Base-by-base conservation (phyloP, 768 basidiomycete species). In the Pholiota molesta region DNA sequence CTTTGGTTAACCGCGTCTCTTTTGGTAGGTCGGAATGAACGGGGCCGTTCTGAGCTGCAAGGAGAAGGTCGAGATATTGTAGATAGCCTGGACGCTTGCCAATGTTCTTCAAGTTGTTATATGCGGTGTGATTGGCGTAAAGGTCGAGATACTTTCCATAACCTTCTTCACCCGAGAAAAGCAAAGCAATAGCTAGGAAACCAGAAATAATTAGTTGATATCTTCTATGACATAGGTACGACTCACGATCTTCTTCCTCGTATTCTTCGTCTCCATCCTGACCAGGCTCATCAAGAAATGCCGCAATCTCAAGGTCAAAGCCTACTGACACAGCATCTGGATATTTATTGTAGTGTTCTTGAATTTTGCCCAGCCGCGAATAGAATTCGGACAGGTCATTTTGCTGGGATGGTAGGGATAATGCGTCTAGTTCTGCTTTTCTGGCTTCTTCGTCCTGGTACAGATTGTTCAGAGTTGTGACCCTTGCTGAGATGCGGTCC, bases 121-220 rank as follows among this genome's bases (percentile, higher is more conserved):
- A 99, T 53, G 91, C 81, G 52, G 90, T 85, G 69, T 99, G 97
- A 62, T 92, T 89, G 54, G 87, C 81, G 73, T 99, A 93, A 60
- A 99, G 74, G 74, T 99, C 97, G 63, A 99, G 85, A 72, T 97
- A 98, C 75, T 92, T 92, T 55, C 97, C 97, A 67, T 96, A 94
- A 8, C 85, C 84, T 73, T 99, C 97, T 79, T 99, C 97, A 35
- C 97, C 97, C 13, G 96, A 97, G 78, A 99, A 99, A 67, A 97
- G 75, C 54, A 92, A 75, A 37, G 91, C 89, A 59, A 94, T 81
- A 57, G 91, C 93, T 94, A 64, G 37, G 60, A 54, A 59, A 10
- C 63, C 37, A 63, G 47, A 55, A 26, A 62, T 17, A 66, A 31
- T 39, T 29, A 63, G 44, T 5, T 31, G 42, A 55, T 21, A 59